Evolutionary conservation across 2,329 filamentous ascomycete genomes (phyloP).

Genomic region (Acephala macrosclerotiorum): DNA sequence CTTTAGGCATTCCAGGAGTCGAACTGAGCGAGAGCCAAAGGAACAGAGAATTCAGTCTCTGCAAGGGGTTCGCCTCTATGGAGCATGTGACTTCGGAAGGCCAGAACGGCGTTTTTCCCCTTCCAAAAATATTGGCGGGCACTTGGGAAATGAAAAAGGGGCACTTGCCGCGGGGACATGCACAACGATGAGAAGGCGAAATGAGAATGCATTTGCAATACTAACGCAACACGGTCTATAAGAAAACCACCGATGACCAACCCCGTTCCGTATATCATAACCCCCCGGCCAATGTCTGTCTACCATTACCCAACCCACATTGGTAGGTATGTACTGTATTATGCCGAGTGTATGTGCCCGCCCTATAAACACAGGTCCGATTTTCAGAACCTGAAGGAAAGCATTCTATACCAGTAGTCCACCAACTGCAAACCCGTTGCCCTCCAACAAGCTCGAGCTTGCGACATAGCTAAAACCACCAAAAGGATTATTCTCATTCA

Average conservation of each 20-base stretch:
- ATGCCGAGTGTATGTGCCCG: not conserved
- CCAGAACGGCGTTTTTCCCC: too few relatives aligned
- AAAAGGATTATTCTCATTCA: slow-evolving; percentile 41
- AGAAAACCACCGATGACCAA: not conserved
- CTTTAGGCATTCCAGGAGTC: too few relatives aligned
- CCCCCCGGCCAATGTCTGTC: not conserved
- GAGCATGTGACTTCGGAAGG: too few relatives aligned
- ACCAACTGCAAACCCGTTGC: slow-evolving; percentile 22
- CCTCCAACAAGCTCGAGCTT: slow-evolving; percentile 44
- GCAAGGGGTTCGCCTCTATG: too few relatives aligned
- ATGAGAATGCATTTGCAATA: not conserved
- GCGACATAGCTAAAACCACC: slow-evolving; percentile 47
- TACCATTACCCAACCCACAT: not conserved
- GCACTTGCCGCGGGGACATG: too few relatives aligned
- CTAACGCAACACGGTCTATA: not conserved
- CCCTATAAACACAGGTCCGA: not conserved
- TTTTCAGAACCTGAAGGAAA: not conserved
- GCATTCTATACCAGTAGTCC: not conserved
- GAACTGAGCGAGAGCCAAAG: too few relatives aligned
- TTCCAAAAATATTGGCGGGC: too few relatives aligned
- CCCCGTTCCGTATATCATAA: not conserved
- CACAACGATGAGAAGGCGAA: not conserved
- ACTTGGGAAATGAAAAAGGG: too few relatives aligned
- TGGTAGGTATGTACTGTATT: not conserved
- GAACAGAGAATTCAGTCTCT: too few relatives aligned